These are phyloP conservation scores for Luvunga scandens DNA, from an alignment of 345 rosid genomes.

Conservation along the genomic window DNA sequence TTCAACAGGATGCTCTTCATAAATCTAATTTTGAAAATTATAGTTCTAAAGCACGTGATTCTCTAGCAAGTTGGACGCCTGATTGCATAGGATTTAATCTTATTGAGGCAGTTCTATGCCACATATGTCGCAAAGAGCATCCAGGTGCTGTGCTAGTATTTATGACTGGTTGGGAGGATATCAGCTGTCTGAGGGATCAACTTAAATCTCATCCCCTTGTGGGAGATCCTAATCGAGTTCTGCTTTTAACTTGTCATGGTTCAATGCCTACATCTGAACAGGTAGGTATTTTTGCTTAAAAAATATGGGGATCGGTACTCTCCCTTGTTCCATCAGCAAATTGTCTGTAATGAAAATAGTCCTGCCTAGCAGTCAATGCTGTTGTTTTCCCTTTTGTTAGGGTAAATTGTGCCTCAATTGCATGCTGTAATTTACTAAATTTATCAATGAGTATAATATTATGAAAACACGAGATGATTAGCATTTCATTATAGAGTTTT, in stretches of 20 bases:
- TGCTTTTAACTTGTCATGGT: conserved; percentile 89
- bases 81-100: conserved; percentile 96
- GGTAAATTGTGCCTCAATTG: background rate
- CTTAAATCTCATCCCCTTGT: conserved; percentile 94
- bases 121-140: conserved; percentile 92
- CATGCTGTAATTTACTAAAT: background rate
- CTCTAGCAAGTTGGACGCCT: conserved; percentile 87
- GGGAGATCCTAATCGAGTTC: conserved; percentile 95
- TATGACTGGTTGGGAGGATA: conserved; percentile 99
- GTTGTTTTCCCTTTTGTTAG: background rate
- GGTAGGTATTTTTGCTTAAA: conserved; percentile 33
- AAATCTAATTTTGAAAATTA: conserved; percentile 82
- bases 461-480: background rate
- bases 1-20: conserved; percentile 82
- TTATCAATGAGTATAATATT: background rate
- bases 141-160: conserved; percentile 92
- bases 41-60: conserved; percentile 82
- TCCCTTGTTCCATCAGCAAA: background rate
- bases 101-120: conserved; percentile 92
- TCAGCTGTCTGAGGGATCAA: conserved; percentile 87
- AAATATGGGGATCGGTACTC: background rate
- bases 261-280: conserved; percentile 99
- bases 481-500: background rate
- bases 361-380: background rate
- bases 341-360: background rate